Evolutionary conservation across 768 basidiomycete species (phyloP), one percentile per base, ranked within the genome.

Genomic region (Cystofilobasidium macerans): DNA sequence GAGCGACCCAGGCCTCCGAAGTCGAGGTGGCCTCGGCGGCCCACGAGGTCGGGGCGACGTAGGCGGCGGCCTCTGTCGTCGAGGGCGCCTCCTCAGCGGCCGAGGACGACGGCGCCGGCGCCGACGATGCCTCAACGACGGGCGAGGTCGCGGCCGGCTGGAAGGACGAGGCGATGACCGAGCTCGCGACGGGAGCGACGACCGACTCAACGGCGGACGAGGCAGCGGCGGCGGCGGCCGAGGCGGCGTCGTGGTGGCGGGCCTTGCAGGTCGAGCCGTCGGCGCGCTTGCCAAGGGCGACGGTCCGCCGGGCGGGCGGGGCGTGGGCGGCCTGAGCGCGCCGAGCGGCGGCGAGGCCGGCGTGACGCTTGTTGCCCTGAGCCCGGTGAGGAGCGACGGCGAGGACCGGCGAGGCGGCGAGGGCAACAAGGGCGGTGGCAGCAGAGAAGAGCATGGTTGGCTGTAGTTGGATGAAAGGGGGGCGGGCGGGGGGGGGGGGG

Each of bases 241-340:
- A 64, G 28, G 47, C n/a, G 22, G 45, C 43, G 12, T 3, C 13
- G 40, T 42, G 16, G 42, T 42, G 42, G 16, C 58, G 6, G 18
- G 43, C 30, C 60, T 66, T 66, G 65, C 65, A 66, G 42, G 59
- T 33, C 18, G 33, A n/a, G 36, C 65, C 65, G 48, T 66, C 65
- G 1, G 65, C 47, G 40, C 65, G 59, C 51, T 47, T 54, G 28
- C 59, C 48, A 24, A 61, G 58, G 32, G 33, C 33, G 30, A 60
- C 43, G 48, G 47, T 40, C 36, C 48, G 40, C 32, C 59, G 33
- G 48, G 35, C 6, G 33, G 24, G 5, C 8, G 57, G 26, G 13
- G 47, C 58, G 58, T 54, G 38, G 59, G 53, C 60, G 35, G 51
- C 53, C 32, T 53, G 32, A 22, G 65, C 59, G n/a, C 43, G 51